phyloP scores from a whole-genome alignment of 225 moss, liverwort and hornwort genomes.

The Marchantia paleacea region DNA sequence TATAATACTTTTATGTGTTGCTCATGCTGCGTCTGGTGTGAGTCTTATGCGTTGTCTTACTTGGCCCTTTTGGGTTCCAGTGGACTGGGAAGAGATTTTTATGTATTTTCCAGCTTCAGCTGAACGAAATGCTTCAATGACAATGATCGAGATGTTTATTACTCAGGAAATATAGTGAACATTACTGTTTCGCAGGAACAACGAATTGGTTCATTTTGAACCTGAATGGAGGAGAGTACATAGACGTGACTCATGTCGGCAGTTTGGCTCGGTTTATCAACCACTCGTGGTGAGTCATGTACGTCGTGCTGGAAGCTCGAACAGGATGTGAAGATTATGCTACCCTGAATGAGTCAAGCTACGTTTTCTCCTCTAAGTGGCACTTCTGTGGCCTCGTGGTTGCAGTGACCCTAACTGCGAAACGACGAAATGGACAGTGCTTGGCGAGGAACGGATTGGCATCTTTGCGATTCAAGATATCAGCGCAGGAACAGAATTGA shows the following conservation, averaged over 20 bases:
- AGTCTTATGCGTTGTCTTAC: too few relatives aligned
- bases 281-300: constrained; percentile 46
- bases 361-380: background rate
- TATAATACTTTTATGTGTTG: too few relatives aligned
- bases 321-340: background rate
- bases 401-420: constrained; percentile 66
- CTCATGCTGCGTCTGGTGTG: too few relatives aligned
- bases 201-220: constrained; percentile 44
- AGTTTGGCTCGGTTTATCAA: constrained; percentile 53
- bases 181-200: constrained; percentile 28
- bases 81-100: too few relatives aligned
- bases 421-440: constrained; percentile 53
- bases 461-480: constrained; percentile 53
- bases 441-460: constrained; percentile 60
- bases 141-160: too few relatives aligned
- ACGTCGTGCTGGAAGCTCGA: background rate
- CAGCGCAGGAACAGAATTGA: constrained; percentile 52
- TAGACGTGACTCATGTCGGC: constrained; percentile 55
- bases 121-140: too few relatives aligned
- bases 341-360: background rate
- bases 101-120: too few relatives aligned
- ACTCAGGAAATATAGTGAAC: too few relatives aligned
- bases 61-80: too few relatives aligned
- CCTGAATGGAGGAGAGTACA: constrained; percentile 37
- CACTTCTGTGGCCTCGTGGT: background rate